A percentile compares a stretch with the other conserved stretches of the same genome.
phyloP scores from a whole-genome alignment of 257 asterid genomes.

The Sherardia arvensis region DNA sequence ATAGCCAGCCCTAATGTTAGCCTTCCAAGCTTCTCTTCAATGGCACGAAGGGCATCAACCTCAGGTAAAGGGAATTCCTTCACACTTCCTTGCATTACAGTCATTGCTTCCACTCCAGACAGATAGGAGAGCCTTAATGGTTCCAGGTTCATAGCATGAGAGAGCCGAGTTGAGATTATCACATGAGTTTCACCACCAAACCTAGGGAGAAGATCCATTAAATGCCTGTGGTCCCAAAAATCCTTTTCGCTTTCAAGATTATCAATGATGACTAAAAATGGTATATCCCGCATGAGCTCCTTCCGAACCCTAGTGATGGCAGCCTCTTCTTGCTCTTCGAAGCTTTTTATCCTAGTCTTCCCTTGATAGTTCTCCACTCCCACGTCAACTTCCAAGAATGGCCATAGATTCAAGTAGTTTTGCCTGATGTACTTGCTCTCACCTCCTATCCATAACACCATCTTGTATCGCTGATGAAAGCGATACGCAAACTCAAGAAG shows the following conservation, averaged over 20 bases:
- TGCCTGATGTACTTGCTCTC: conserved; percentile 68
- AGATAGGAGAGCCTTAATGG: conserved; percentile 74
- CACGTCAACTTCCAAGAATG: conserved; percentile 66
- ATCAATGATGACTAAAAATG: conserved; percentile 64
- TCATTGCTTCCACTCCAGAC: conserved; percentile 85
- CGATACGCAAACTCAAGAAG: conserved; percentile 69
- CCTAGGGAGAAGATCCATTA: conserved; percentile 89
- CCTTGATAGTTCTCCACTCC: conserved; percentile 56
- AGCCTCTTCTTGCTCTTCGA: conserved; percentile 82
- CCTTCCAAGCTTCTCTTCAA: conserved; percentile 91
- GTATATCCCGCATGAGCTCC: conserved; percentile 77
- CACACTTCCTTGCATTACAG: conserved; percentile 67
- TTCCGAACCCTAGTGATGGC: conserved; percentile 66
- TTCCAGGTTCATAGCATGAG: conserved; percentile 71
- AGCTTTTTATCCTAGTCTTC: conserved; percentile 49
- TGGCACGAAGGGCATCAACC: conserved; percentile 63
- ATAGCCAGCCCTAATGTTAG: conserved; percentile 79
- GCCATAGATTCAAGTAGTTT: conserved; percentile 65
- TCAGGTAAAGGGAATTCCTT: conserved; percentile 69
- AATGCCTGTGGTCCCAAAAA: conserved; percentile 91
- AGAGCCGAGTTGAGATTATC: conserved; percentile 59
- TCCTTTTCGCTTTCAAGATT: conserved; percentile 89
- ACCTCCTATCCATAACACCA: conserved; percentile 86
- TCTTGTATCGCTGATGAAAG: conserved; percentile 67
- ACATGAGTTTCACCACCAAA: conserved; percentile 93